Conservation (phyloP, 2,329 filamentous ascomycete genomes). For the Penicillium italicum region DNA sequence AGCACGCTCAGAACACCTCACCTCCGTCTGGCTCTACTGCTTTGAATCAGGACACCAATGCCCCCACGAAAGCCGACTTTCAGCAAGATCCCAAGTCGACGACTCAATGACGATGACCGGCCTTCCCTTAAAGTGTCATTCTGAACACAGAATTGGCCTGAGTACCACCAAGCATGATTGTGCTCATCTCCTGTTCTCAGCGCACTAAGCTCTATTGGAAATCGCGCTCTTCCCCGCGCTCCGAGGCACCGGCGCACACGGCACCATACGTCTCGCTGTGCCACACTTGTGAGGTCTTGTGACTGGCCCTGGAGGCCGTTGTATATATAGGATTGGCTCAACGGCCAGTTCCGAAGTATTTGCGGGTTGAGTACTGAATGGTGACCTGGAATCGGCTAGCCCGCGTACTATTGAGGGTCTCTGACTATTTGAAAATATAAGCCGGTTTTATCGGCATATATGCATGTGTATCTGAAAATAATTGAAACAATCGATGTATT, state of each 20-base stretch:
- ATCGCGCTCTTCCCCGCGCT: not conserved
- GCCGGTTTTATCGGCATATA: not conserved
- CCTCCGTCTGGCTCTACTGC: not conserved
- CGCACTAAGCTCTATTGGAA: not conserved
- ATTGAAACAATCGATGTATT: not conserved
- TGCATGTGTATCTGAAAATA: not conserved
- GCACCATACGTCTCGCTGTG: not conserved
- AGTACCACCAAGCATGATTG: not conserved
- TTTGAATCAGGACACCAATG: not conserved
- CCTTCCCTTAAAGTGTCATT: not conserved
- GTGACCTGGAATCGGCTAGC: not conserved
- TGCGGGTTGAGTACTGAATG: not conserved
- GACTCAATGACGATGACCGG: not conserved
- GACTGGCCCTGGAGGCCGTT: not conserved
- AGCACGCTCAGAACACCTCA: slow-evolving; percentile 13
- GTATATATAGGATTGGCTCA: not conserved
- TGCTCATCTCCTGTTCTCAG: not conserved
- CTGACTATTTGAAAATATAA: not conserved
- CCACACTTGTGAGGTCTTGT: not conserved
- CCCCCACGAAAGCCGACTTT: not conserved
- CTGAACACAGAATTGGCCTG: not conserved
- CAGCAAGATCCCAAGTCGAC: not conserved
- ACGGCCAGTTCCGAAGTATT: not conserved
- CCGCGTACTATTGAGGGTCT: not conserved
- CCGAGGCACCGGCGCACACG: not conserved